Evolutionary conservation across 208 protist genomes (phyloP), one percentile per base, ranked within the genome.

Genomic region (Borovskyia barvae): DNA sequence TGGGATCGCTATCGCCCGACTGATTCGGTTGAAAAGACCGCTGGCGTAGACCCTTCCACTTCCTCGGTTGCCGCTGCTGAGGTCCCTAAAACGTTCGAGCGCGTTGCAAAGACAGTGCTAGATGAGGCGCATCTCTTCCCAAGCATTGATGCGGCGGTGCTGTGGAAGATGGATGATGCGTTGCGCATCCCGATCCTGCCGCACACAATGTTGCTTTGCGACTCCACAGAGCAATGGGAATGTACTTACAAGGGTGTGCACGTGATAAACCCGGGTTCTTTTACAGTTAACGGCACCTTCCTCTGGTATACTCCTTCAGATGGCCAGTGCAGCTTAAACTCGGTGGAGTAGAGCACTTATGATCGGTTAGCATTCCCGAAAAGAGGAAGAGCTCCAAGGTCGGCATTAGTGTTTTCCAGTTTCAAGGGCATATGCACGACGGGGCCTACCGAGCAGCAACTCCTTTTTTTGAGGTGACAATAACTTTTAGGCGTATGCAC

Each of bases 261-360:
- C 54, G 73, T 92, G 20, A 56, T 95, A 25, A 95, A 95, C 63
- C 90, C 90, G 25, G 86, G 90, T 20, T 89, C 84, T 8, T 95
- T 95, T 60, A 63, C 81, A 2, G 77, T 85, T 11, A 80, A 45
- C 43, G 52, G 72, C 17, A 92, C 86, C 7, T 95, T 95, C 71
- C 48, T 95, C 37, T 95, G 90, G 87, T 93, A 95, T 65, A 95
- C 90, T 1, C 90, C 84, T 42, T 57, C 77, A 5, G 90, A 95
- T 61, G 82, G 82, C 24, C 86, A 92, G 65, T 93, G 84, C 52
- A 84, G 72, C 50, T 72, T 95, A 6, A 95, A 74, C 64, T 88
- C 66, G 29, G 48, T 95, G 9, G 80, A 89, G 15, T 74, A 42
- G 42, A 36, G 54, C 33, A 22, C 24, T 53, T n/a, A n/a, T n/a